Base-by-base conservation (phyloP, 192 early-diverging fungal genomes). In the Rhizoclosmatium sp. region DNA sequence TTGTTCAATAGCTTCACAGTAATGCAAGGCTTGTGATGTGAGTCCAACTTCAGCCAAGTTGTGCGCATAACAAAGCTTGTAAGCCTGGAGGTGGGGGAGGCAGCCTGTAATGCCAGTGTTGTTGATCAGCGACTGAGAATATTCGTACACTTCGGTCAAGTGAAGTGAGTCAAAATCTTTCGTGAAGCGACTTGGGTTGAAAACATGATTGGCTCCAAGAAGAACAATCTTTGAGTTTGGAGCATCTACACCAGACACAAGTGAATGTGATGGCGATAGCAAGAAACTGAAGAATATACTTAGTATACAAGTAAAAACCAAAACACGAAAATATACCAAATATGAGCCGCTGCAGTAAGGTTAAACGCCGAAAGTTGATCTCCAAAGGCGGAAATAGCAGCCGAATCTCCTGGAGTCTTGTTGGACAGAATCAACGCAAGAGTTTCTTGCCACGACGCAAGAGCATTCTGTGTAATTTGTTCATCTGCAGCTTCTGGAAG, bases 1-100 rank as follows among this genome's bases (percentile, higher is more conserved):
- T 3, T 84, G 83, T 45, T 93, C 89, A 67, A 98, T 89, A 0
- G 92, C 85, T 14, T 95, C 93, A 66, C 92, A 91, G 80, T 99
- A 98, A 39, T 86, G 83, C 3, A 85, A 82, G 2, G 98, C 94
- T 65, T 92, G 87, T 48, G 89, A 88, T 3, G 89, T 78, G 76
- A 91, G 88, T 3, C 98, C 95, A 64, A 90, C 85, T 64, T 98
- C 97, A 7, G 89, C 88, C 5, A 99, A 86, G 82, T 91, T 91
- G 88, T 90, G 92, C 16, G 94, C 94, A 76, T 94, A 89, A 42
- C 84, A 70, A 4, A 99, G 84, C 78, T 98, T 98, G 90, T 96
- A 96, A 0, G 91, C 90, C 78, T 98, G 96, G 59, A 99, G 81
- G 75, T 94, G 93, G n/a, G 95, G 94, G n/a, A 99, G 66, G 23